A percentile compares a stretch with the other conserved stretches of the same genome.
These are phyloP conservation scores for Neonectria neomacrospora DNA, from an alignment of 2,329 filamentous ascomycete genomes.

Conservation along the genomic window DNA sequence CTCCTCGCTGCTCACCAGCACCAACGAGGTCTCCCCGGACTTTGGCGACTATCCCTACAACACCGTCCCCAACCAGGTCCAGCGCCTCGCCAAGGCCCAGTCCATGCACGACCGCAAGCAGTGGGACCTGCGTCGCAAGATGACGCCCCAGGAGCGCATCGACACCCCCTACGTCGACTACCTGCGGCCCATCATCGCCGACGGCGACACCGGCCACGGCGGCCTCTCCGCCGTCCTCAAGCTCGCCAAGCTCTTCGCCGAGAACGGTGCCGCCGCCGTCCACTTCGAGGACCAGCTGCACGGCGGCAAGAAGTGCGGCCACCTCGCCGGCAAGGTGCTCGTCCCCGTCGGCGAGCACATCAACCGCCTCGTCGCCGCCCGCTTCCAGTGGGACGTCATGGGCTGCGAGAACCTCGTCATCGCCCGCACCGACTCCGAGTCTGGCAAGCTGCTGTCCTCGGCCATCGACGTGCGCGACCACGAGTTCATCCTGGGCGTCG, in stretches of 20 bases:
- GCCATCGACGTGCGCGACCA: slow-evolving; percentile 95
- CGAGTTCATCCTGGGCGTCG: slow-evolving; percentile 92
- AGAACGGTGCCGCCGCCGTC: slow-evolving; percentile 94
- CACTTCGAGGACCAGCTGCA: slow-evolving; percentile 99
- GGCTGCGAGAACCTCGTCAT: slow-evolving; percentile 94
- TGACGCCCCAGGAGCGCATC: slow-evolving; percentile 78
- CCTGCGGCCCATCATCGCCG: slow-evolving; percentile 92
- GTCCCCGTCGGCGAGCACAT: slow-evolving; percentile 96
- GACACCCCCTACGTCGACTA: slow-evolving; percentile 90
- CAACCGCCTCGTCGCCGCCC: slow-evolving; percentile 88
- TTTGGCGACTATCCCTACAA: slow-evolving; percentile 99
- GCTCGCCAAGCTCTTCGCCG: slow-evolving; percentile 95
- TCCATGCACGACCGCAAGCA: slow-evolving; percentile 97
- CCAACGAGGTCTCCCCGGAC: slow-evolving; percentile 97
- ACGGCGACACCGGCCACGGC: slow-evolving; percentile 96
- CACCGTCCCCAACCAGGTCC: slow-evolving; percentile 97
- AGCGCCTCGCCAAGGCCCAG: slow-evolving; percentile 95
- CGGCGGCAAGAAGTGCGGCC: slow-evolving; percentile 97
- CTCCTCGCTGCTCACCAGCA: slow-evolving; percentile 89
- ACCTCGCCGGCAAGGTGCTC: slow-evolving; percentile 94
- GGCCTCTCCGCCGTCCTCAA: slow-evolving; percentile 94
- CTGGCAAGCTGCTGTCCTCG: slow-evolving; percentile 87
- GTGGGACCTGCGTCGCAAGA: slow-evolving; percentile 84
- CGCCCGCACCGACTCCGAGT: slow-evolving; percentile 94
- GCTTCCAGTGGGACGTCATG: slow-evolving; percentile 99